These are phyloP conservation scores for Leccinum longicurvipes DNA, from an alignment of 768 basidiomycete genomes.

Conservation along the genomic window DNA sequence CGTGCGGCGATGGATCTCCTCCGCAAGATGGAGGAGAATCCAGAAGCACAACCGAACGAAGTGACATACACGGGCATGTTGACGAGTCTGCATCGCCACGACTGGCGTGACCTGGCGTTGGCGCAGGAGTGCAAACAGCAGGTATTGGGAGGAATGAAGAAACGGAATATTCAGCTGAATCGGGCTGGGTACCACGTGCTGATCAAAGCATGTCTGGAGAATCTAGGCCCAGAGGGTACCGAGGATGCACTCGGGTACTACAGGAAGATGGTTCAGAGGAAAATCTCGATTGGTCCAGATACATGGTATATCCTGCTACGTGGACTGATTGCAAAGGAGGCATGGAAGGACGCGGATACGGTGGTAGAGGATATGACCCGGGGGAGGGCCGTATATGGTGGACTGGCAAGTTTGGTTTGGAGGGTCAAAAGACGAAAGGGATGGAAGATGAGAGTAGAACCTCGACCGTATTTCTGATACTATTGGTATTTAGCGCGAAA, in stretches of 20 bases:
- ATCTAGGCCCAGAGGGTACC: conserved; percentile 47
- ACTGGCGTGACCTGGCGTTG: conserved; percentile 44
- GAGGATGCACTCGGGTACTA: conserved; percentile 56
- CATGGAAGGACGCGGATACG: conserved; percentile 59
- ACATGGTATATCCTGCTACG: conserved; percentile 78
- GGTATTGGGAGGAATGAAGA: conserved; percentile 59
- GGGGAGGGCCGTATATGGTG: conserved; percentile 44
- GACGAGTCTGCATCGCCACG: conserved; percentile 62
- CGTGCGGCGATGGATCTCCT: conserved; percentile 67
- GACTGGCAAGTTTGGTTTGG: conserved; percentile 47
- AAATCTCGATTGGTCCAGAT: conserved; percentile 49
- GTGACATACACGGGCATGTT: conserved; percentile 84
- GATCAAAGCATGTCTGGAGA: conserved; percentile 61
- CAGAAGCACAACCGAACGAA: conserved; percentile 56
- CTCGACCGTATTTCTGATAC: conserved; percentile 28
- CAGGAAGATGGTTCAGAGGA: conserved; percentile 53
- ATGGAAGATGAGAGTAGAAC: conserved; percentile 28
- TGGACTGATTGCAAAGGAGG: conserved; percentile 54
- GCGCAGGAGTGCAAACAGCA: conserved; percentile 46
- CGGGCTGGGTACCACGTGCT: conserved; percentile 75
- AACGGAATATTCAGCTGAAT: conserved; percentile 49
- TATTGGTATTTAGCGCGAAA: conserved; percentile 19
- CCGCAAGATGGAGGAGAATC: conserved; percentile 65
- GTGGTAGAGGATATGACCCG: conserved; percentile 59
- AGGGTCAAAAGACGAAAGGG: conserved; percentile 43